Conservation (phyloP, 2,329 filamentous ascomycete species). For the Fusarium globosum region DNA sequence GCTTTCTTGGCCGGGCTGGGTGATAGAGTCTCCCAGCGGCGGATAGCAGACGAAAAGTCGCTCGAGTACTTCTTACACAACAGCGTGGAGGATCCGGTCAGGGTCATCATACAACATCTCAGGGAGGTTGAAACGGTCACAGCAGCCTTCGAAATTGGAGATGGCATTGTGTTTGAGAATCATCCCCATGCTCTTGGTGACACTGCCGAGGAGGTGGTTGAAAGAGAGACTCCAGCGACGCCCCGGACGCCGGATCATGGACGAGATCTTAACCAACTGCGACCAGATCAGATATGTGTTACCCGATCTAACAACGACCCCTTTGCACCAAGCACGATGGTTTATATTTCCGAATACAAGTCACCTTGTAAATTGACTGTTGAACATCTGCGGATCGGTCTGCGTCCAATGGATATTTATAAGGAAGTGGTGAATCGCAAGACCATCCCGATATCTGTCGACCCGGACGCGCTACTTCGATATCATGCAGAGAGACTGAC, state of each 20-base stretch:
- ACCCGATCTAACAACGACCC: constrained; percentile 15
- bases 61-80: constrained; percentile 47
- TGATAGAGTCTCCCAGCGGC: background rate
- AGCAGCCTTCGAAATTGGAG: constrained; percentile 40
- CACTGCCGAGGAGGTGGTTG: constrained; percentile 43
- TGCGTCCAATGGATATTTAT: constrained; percentile 55
- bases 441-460: constrained; percentile 40
- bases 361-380: constrained; percentile 58
- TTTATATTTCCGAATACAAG: constrained; percentile 58
- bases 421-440: constrained; percentile 48
- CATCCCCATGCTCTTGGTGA: constrained; percentile 45
- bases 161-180: constrained; percentile 50
- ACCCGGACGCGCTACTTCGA: constrained; percentile 48
- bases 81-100: constrained; percentile 48
- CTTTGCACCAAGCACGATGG: constrained; percentile 27
- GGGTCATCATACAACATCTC: constrained; percentile 46
- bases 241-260: constrained; percentile 34
- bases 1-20: background rate
- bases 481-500: constrained; percentile 53
- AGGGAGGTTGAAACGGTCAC: constrained; percentile 31
- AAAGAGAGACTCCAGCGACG: constrained; percentile 28
- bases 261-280: constrained; percentile 20
- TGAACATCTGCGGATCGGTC: constrained; percentile 54
- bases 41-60: constrained; percentile 39
- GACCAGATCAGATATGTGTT: constrained; percentile 49